Evolutionary conservation across 2,329 filamentous ascomycete genomes (phyloP).

Genomic region (Penicillium frequentans): DNA sequence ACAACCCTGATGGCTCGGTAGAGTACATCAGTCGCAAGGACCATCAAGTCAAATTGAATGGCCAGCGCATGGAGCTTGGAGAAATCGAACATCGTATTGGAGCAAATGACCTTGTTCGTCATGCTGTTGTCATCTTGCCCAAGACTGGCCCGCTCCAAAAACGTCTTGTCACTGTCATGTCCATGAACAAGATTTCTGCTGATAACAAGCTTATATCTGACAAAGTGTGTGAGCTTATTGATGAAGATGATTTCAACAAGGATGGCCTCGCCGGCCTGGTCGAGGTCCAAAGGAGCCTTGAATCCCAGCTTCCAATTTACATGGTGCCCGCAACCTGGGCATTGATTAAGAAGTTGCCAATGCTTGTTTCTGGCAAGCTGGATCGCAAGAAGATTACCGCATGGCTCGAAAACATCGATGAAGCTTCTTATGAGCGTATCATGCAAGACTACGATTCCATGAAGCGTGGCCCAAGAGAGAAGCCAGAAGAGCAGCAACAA

Average conservation of each 20-base stretch:
- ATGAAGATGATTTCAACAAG: constrained; percentile 21
- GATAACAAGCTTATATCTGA: constrained; percentile 29
- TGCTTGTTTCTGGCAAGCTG: constrained; percentile 37
- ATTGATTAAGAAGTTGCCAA: constrained; percentile 42
- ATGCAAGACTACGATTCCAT: constrained; percentile 37
- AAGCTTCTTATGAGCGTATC: constrained; percentile 40
- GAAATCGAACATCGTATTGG: constrained; percentile 46
- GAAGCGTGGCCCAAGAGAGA: constrained; percentile 24
- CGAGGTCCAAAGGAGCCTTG: constrained; percentile 38
- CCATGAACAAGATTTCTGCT: constrained; percentile 29
- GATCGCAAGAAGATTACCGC: constrained; percentile 41
- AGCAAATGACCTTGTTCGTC: constrained; percentile 33
- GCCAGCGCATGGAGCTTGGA: constrained; percentile 63
- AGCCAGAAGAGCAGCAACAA: constrained; percentile 16
- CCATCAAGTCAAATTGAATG: constrained; percentile 65
- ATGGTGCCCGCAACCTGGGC: constrained; percentile 46
- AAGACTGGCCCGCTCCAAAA: constrained; percentile 44
- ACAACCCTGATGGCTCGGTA: constrained; percentile 35
- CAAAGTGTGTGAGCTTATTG: constrained; percentile 34
- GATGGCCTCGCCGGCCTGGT: constrained; percentile 30
- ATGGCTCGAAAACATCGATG: constrained; percentile 49
- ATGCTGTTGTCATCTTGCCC: constrained; percentile 46
- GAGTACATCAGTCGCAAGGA: constrained; percentile 60
- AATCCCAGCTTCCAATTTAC: constrained; percentile 46
- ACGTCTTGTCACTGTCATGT: constrained; percentile 48